phyloP scores from a whole-genome alignment of 1,139 yeast species.

The Lizanozyma gosingica region DNA sequence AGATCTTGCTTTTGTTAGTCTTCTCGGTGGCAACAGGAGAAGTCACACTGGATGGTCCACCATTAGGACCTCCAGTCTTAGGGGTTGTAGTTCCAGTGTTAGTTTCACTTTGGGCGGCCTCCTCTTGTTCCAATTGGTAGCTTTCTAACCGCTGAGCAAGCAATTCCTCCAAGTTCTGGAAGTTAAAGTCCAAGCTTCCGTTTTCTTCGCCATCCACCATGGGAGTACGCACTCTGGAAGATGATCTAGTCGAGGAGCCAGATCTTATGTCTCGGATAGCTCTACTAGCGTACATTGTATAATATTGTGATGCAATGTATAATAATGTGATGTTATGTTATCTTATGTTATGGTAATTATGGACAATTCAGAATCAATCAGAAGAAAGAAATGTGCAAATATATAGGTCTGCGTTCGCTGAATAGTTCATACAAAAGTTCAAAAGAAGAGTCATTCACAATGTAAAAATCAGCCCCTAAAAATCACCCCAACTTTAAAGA shows the following conservation, averaged over 20 bases:
- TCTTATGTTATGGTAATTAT: too few relatives aligned
- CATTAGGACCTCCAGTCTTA: background rate
- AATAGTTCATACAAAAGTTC: too few relatives aligned
- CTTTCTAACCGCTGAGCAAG: constrained; percentile 28
- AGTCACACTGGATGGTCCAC: background rate
- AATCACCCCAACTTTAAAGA: too few relatives aligned
- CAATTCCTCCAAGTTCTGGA: constrained; percentile 32
- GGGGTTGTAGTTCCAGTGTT: constrained; percentile 5
- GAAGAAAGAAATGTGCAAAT: too few relatives aligned
- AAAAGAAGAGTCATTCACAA: too few relatives aligned
- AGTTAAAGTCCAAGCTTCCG: constrained; percentile 31
- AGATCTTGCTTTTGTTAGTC: constrained; percentile 28
- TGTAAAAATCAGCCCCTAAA: too few relatives aligned
- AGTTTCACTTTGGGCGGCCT: constrained; percentile 4
- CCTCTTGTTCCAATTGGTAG: constrained; percentile 15
- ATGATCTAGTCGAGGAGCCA: constrained; percentile 24
- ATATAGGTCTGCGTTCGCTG: too few relatives aligned
- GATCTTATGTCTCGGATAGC: constrained; percentile 4
- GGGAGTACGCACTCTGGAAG: constrained; percentile 36
- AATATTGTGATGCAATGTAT: too few relatives aligned
- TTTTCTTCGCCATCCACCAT: constrained; percentile 36
- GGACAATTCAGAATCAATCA: too few relatives aligned
- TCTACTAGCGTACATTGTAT: background rate
- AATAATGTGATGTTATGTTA: too few relatives aligned
- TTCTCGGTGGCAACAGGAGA: constrained; percentile 18